Base-by-base conservation (phyloP, 2,329 filamentous ascomycete genomes). In the Fusarium veterinarium region DNA sequence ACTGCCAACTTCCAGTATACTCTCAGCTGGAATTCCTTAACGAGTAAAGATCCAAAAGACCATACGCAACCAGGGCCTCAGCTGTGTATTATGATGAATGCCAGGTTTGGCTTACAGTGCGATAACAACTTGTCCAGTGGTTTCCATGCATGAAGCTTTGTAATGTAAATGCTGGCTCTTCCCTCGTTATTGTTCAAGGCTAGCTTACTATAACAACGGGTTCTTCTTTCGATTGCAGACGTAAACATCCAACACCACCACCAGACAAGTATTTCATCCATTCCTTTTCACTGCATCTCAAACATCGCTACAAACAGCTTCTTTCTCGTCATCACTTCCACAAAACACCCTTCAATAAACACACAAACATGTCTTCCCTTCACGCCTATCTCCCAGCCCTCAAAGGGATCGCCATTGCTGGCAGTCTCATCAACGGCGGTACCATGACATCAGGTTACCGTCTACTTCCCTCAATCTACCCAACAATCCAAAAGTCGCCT, bases 361-460 rank as follows among this genome's bases (percentile, higher is more conserved):
- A 38, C 4, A 23, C 10, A n/a, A 10, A 3, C 35, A 62, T 62
- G 59, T 53, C 63, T 45, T 37, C 40, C 45, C 37, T 69, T 59
- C 40, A 58, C 9, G 33, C 51, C 23, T 63, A 67, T 11, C 49
- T 59, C 46, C 69, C 69, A 31, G 57, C 53, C n/a, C 46, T 72
- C 17, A 64, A 72, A 42, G 67, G 69, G 8, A 57, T 66, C 14
- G 64, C 70, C 19, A 73, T 73, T 6, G 68, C 70, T 20, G 70
- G 70, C n/a, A 73, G 70, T 46, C 53, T 73, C 40, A 65, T 64
- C 52, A 73, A 73, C 23, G 68, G 56, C 35, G 70, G 70, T n/a
- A 69, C 64, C 40, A 73, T 73, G 70, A 73, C 70, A 40, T 69
- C 70, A 19, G 70, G 59, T 11, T 73, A 71, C 60, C 70, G 70